Percentiles rank a stretch among this genome's conserved stretches.
Conservation (phyloP, 2,329 filamentous ascomycete genomes). For the Aspergillus pseudotamarii region DNA sequence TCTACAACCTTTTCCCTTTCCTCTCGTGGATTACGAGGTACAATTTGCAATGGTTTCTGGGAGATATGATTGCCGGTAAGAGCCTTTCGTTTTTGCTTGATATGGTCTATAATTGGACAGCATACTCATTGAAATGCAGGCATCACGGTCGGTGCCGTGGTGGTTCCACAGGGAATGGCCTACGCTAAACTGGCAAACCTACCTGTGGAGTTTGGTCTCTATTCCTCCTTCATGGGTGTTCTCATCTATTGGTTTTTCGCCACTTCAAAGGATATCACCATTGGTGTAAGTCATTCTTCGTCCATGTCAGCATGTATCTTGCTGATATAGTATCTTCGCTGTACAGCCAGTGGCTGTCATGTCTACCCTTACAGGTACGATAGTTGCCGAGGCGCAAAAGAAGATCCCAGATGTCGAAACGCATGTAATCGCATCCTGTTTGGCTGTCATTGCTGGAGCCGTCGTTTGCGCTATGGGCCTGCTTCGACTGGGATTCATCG, state of each 20-base stretch:
- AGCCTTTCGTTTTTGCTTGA: neutral
- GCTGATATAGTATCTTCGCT: slow-evolving; percentile 6
- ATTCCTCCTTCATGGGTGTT: slow-evolving; percentile 95
- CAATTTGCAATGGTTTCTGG: slow-evolving; percentile 84
- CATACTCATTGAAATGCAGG: slow-evolving; percentile 42
- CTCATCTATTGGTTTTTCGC: slow-evolving; percentile 97
- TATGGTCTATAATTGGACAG: neutral
- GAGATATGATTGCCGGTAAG: slow-evolving; percentile 85
- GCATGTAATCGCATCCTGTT: slow-evolving; percentile 73
- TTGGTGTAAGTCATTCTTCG: slow-evolving; percentile 66
- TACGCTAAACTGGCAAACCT: slow-evolving; percentile 84
- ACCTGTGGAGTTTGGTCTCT: slow-evolving; percentile 81
- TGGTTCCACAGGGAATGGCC: slow-evolving; percentile 96
- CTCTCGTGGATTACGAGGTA: slow-evolving; percentile 85
- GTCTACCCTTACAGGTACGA: slow-evolving; percentile 84
- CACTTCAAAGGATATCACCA: slow-evolving; percentile 97
- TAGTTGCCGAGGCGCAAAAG: slow-evolving; percentile 67
- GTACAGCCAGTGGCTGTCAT: slow-evolving; percentile 86
- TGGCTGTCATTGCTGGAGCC: slow-evolving; percentile 75
- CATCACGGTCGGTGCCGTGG: slow-evolving; percentile 74
- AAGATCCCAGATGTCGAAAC: slow-evolving; percentile 57
- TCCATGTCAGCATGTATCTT: neutral
- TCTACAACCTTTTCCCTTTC: slow-evolving; percentile 80
- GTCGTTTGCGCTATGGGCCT: slow-evolving; percentile 81
- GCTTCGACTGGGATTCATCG: slow-evolving; percentile 81